A percentile compares a stretch with the other conserved stretches of the same genome.
These are phyloP conservation scores for Silene latifolia DNA, from an alignment of 148 eudicot genomes.

Conservation along the genomic window DNA sequence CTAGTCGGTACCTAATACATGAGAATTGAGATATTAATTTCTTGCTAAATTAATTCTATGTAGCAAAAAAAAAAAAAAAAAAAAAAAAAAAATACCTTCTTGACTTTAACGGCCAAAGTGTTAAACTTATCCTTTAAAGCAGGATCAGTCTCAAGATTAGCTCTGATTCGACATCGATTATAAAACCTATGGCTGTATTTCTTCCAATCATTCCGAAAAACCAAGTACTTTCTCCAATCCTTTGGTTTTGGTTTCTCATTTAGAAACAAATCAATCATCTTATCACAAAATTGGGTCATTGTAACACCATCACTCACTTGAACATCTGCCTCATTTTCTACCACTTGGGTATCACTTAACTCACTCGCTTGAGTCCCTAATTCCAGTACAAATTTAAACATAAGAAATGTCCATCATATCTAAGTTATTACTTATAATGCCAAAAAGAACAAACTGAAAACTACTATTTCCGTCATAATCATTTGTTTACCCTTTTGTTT, in stretches of 20 bases:
- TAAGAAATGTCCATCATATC: neutral
- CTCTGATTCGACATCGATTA: slow-evolving; percentile 53
- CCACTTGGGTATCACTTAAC: slow-evolving; percentile 30
- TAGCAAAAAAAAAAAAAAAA: neutral
- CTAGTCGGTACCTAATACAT: too few relatives aligned
- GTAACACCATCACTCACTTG: slow-evolving; percentile 82
- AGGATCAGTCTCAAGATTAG: slow-evolving; percentile 57
- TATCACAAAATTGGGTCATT: slow-evolving; percentile 78
- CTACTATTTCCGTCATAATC: too few relatives aligned
- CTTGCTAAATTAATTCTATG: too few relatives aligned
- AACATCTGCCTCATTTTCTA: slow-evolving; percentile 43
- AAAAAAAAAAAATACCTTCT: slow-evolving; percentile 44
- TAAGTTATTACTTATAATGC: neutral
- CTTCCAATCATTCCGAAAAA: slow-evolving; percentile 87
- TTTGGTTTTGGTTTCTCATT: slow-evolving; percentile 82
- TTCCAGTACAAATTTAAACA: neutral
- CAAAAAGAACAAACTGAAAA: neutral
- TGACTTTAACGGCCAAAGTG: slow-evolving; percentile 59
- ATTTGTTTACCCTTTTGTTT: too few relatives aligned
- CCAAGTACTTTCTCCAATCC: slow-evolving; percentile 81
- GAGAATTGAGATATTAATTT: too few relatives aligned
- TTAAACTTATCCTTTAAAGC: slow-evolving; percentile 47
- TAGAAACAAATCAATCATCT: slow-evolving; percentile 79
- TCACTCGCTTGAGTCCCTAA: slow-evolving; percentile 24
- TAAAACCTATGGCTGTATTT: slow-evolving; percentile 74